Evolutionary conservation across 2,329 filamentous ascomycete genomes (phyloP), one percentile per base, ranked within the genome.

Genomic region (Neopestalotiopsis rosae): DNA sequence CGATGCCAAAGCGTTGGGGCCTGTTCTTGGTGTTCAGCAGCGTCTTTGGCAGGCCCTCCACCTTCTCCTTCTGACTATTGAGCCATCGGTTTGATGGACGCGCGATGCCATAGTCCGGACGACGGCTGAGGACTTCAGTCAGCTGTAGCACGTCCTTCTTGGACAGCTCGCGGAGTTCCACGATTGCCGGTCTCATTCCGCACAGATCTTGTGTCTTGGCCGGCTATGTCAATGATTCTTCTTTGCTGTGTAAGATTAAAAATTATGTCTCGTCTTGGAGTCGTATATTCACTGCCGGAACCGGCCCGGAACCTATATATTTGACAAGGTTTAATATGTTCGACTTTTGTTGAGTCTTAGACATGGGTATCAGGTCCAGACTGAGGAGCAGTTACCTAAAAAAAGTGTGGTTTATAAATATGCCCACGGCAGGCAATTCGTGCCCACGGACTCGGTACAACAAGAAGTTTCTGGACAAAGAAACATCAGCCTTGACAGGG

Each of bases 11-110:
- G 6, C 34, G 10, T 10, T 38, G 6, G 34, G 1, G 34, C 34
- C 10, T 38, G 10, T 7, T 6, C 34, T 38, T 38, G 34, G 34
- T 6, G 34, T 38, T 71, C 5, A 75, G 69, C n/a, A 79, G 45
- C 32, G 74, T 71, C 45, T 70, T 70, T 2, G 76, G 74, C 2
- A 80, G 76, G 1, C 73, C 73, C 45, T 77, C 73, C 3, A 76
- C 66, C 57, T 76, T 72, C 61, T 75, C 67, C 56, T 78, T 72
- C 67, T 85, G 83, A 3, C 75, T 72, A 2, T 62, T 56, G 0
- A 82, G 75, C 83, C 83, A 85, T 59, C 72, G 69, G 34, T 71
- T 66, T 5, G 81, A 77, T 5, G 81, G 81, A 13, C 73, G 71
- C 7, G 74, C 74, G 59, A 77, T 71, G 56, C 74, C 73, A 61